Conservation (phyloP, 306 rosid genomes). For the Citrullus mucosospermus region DNA sequence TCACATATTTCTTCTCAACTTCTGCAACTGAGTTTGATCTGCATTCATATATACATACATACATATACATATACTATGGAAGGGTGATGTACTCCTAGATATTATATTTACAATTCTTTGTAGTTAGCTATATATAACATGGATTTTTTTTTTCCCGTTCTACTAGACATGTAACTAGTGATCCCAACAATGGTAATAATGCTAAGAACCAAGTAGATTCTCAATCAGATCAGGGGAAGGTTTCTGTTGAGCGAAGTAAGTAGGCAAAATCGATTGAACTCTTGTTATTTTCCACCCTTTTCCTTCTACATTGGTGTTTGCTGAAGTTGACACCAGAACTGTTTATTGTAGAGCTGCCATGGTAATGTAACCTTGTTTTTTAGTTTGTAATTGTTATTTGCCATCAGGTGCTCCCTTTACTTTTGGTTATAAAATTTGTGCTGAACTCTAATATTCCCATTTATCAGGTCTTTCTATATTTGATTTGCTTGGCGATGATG, state of each 20-base stretch:
- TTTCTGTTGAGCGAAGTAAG: slow-evolving; percentile 47
- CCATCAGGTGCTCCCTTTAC: neutral
- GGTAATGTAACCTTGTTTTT: neutral
- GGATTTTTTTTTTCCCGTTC: neutral
- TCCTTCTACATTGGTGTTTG: neutral
- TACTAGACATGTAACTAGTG: slow-evolving; percentile 29
- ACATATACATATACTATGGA: neutral
- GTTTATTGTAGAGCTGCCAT: neutral
- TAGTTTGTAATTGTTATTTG: neutral
- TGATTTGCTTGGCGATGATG: slow-evolving; percentile 68
- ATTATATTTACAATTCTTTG: neutral
- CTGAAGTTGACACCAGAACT: neutral
- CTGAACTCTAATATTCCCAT: neutral
- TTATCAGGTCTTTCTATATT: slow-evolving; percentile 54
- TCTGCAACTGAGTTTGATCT: slow-evolving; percentile 3
- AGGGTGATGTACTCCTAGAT: neutral
- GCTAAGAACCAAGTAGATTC: slow-evolving; percentile 17
- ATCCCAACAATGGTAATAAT: slow-evolving; percentile 16
- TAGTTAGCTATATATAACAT: neutral
- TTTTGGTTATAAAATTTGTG: neutral
- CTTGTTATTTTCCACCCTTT: neutral
- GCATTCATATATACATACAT: neutral
- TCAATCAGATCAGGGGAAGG: slow-evolving; percentile 21
- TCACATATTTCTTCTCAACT: neutral
- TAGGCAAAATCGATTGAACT: slow-evolving; percentile 14